Evolutionary conservation across 2,329 filamentous ascomycete genomes (phyloP).

Genomic region (Ophioceras dolichostomum): DNA sequence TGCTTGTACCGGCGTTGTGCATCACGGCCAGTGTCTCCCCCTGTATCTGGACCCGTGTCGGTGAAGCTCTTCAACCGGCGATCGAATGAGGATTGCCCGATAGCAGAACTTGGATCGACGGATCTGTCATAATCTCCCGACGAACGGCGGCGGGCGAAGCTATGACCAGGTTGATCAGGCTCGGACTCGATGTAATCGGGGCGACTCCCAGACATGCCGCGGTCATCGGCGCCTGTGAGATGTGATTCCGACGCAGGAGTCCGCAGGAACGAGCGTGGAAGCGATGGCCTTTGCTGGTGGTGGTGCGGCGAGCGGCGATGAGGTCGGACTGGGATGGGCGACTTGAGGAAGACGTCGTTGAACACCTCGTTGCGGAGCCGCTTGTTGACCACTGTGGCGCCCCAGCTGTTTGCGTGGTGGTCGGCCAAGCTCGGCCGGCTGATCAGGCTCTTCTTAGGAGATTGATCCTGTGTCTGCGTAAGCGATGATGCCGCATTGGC

Average conservation of each 20-base stretch:
- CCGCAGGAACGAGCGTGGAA: slow-evolving; percentile 2
- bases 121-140: no score
- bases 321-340: slow-evolving; percentile 42
- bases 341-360: slow-evolving; percentile 80
- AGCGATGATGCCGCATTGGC: no score
- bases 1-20: not conserved
- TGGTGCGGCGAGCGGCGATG: not conserved
- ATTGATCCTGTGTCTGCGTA: no score
- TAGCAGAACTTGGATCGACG: no score
- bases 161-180: no score
- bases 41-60: slow-evolving; percentile 3
- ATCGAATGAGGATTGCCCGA: no score
- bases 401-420: slow-evolving; percentile 60
- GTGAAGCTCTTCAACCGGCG: slow-evolving; percentile 2
- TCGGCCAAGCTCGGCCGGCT: slow-evolving; percentile 35
- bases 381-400: slow-evolving; percentile 83
- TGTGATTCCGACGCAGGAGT: not conserved
- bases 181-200: no score
- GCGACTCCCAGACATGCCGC: not conserved
- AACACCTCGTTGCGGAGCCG: slow-evolving; percentile 82
- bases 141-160: no score
- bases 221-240: not conserved
- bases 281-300: slow-evolving; percentile 2
- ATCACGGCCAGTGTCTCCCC: no score
- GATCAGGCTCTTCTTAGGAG: no score